Base-by-base conservation (phyloP, 768 basidiomycete species). In the Suillus subalutaceus region DNA sequence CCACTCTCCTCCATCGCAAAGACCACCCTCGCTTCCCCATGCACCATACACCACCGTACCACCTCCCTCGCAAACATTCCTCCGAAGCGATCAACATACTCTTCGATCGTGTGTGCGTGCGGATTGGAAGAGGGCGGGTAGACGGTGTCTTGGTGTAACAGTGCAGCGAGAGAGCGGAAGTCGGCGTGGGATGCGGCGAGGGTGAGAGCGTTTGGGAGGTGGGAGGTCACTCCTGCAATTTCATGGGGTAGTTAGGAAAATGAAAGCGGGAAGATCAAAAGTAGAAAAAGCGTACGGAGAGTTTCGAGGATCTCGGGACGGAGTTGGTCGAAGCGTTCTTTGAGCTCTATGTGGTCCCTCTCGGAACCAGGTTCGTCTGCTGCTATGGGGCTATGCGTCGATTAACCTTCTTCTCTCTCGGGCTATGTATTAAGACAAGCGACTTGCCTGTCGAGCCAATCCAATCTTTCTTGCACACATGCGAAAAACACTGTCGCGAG, bases 11-110 rank as follows among this genome's bases (percentile, higher is more conserved):
- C 89, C 68, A 93, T 90, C 1, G 89, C 86, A 70, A 98, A 93
- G 76, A 98, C 84, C 6, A 89, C 85, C 15, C 94, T 87, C 30
- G 93, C 78, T 78, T 94, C 94, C 20, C 92, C 93, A 69, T 96
- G 90, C 69, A 94, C 92, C 60, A 97, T 91, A 75, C 94, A 97
- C 92, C 92, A 97, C 72, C 88, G 86, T 73, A 93, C 96, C n/a
- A 97, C 82, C 72, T 94, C 90, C n/a, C 84, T 88, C 0, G 95
- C 91, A 69, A 98, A 99, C 15, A 87, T 88, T 41, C 94, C 89
- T 60, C 90, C 87, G 78, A 91, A 97, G 71, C 83, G 84, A 55
- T 91, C 84, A 65, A 96, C 86, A 76, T 95, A 97, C 6, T 76
- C 74, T 71, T 89, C 85, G 20, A 95, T 89, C 23, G 88, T 82